Evolutionary conservation across 768 basidiomycete species (phyloP).

Genomic region (Lactarius tabidus): DNA sequence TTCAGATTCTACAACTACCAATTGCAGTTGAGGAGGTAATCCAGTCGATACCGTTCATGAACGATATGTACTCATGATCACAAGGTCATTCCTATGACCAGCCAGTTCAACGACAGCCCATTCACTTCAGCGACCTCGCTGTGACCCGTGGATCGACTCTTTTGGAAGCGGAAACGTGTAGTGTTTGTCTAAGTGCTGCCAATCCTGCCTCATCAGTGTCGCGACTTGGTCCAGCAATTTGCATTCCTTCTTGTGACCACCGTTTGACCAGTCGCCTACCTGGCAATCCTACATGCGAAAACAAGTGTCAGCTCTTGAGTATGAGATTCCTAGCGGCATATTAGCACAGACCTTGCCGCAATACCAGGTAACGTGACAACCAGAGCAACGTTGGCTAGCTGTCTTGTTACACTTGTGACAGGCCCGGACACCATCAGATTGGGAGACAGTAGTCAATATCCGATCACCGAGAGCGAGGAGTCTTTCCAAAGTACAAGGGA

Average conservation of each 20-base stretch:
- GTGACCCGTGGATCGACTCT: neutral
- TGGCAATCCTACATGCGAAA: neutral
- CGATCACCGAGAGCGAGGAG: neutral
- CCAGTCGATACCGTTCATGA: neutral
- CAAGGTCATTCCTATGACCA: neutral
- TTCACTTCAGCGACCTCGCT: neutral
- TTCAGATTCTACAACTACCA: neutral
- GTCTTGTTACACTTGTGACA: neutral
- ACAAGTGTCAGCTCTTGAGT: neutral
- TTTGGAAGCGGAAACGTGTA: neutral
- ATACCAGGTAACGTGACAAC: neutral
- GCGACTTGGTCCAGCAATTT: neutral
- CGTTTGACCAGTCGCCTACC: neutral
- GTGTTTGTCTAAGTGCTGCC: neutral
- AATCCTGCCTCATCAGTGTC: neutral
- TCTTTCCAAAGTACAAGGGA: neutral
- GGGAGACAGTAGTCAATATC: neutral
- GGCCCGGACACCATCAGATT: neutral
- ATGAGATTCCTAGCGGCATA: neutral
- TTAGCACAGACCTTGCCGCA: neutral
- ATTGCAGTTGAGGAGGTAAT: neutral
- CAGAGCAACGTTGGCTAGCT: neutral
- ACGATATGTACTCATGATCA: neutral
- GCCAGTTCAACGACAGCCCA: neutral
- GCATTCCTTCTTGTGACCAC: neutral